Conservation (phyloP, 129 eudicot genomes). For the Lonicera japonica region DNA sequence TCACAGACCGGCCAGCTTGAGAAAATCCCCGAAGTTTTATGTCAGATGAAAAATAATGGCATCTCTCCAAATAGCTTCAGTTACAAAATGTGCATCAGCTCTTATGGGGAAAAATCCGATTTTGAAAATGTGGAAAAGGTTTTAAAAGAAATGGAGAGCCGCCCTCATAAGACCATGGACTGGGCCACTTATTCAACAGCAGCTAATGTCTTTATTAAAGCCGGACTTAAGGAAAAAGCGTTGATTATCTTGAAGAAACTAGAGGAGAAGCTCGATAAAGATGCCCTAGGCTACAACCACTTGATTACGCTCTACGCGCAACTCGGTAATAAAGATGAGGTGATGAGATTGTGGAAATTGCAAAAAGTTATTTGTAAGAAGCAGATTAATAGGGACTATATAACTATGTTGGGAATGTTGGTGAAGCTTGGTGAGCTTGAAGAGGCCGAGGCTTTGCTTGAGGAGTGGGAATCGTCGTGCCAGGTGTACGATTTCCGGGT, state of each 20-base stretch:
- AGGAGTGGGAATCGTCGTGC: conserved; percentile 36
- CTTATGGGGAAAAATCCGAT: conserved; percentile 32
- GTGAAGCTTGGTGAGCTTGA: conserved; percentile 39
- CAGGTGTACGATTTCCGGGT: conserved; percentile 37
- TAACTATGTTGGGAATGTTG: conserved; percentile 27
- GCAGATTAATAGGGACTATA: conserved; percentile 34
- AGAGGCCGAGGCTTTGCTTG: conserved; percentile 23
- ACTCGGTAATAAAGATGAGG: conserved; percentile 28
- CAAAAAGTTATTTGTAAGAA: conserved; percentile 24
- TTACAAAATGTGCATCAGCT: conserved; percentile 35
- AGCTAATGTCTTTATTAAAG: conserved; percentile 26
- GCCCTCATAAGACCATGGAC: conserved; percentile 21
- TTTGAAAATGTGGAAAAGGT: conserved; percentile 29
- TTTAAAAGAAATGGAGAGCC: conserved; percentile 30
- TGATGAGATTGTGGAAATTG: conserved; percentile 36
- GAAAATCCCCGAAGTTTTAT: conserved; percentile 22
- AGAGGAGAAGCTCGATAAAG: conserved; percentile 24
- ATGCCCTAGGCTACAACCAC: conserved; percentile 30
- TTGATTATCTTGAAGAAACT: conserved; percentile 23
- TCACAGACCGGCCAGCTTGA: conserved; percentile 21
- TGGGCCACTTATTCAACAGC: conserved; percentile 35
- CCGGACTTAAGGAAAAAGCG: conserved; percentile 26
- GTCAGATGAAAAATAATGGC: conserved; percentile 31
- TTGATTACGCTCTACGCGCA: conserved; percentile 26
- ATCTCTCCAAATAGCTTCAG: conserved; percentile 32